A percentile compares a stretch with the other conserved stretches of the same genome.
Evolutionary conservation across 2,329 filamentous ascomycete species (phyloP).

Genomic region (Cladophialophora psammophila): DNA sequence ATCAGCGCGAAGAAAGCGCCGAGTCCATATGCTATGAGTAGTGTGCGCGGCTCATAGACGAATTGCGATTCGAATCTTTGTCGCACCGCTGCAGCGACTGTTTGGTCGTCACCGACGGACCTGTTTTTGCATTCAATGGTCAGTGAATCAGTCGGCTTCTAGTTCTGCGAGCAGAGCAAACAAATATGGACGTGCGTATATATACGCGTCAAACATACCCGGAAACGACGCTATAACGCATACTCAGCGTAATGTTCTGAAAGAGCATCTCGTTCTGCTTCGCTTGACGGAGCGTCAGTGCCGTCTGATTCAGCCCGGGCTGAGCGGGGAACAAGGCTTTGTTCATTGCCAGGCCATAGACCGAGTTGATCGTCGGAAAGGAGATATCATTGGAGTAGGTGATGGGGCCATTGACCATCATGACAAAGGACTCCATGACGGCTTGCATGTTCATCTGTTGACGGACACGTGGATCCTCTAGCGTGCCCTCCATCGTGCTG

Average conservation of each 20-base stretch:
- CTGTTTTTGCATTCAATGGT: background rate
- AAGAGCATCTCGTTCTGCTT: constrained; percentile 25
- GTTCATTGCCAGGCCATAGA: constrained; percentile 25
- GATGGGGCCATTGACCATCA: constrained; percentile 28
- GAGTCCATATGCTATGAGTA: constrained; percentile 29
- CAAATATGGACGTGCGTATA: background rate
- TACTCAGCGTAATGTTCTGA: constrained; percentile 32
- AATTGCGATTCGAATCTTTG: constrained; percentile 21
- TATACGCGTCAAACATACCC: constrained; percentile 17
- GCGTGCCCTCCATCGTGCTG: constrained; percentile 15
- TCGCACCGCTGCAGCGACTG: constrained; percentile 3
- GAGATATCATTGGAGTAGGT: constrained; percentile 5
- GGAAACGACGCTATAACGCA: constrained; percentile 21
- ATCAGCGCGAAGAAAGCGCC: constrained; percentile 19
- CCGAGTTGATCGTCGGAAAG: constrained; percentile 18
- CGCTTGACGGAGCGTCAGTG: constrained; percentile 15
- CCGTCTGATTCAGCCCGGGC: constrained; percentile 14
- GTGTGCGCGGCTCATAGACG: constrained; percentile 28
- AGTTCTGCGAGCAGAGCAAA: background rate
- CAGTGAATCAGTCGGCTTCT: background rate
- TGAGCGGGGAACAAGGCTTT: constrained; percentile 20
- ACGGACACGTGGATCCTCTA: constrained; percentile 9
- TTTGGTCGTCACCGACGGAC: constrained; percentile 1
- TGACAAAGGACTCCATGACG: constrained; percentile 29
- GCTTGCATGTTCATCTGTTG: constrained; percentile 33